Conservation (phyloP, 2,329 filamentous ascomycete species). For the Fusarium sp. region DNA sequence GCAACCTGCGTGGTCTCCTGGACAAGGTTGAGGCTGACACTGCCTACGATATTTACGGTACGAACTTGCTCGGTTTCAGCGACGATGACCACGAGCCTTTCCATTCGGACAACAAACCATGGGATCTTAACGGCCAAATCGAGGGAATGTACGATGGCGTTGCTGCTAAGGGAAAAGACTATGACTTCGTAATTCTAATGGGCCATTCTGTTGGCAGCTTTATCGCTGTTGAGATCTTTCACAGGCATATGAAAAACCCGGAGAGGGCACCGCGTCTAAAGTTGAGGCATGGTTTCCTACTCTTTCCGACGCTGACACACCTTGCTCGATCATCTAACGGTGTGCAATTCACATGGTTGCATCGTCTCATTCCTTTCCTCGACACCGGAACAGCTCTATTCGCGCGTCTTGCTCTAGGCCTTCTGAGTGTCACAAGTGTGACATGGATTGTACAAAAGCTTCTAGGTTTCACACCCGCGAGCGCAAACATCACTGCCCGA, state of each 20-base stretch:
- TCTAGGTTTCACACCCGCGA: constrained; percentile 63
- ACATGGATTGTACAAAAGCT: constrained; percentile 58
- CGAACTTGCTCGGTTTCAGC: constrained; percentile 70
- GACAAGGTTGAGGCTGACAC: constrained; percentile 56
- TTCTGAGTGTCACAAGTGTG: constrained; percentile 58
- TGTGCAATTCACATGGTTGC: constrained; percentile 54
- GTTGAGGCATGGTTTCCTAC: constrained; percentile 69
- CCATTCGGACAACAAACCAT: constrained; percentile 58
- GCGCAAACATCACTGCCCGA: constrained; percentile 63
- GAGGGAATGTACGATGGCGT: constrained; percentile 58
- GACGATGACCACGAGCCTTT: constrained; percentile 66
- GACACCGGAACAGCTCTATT: constrained; percentile 56
- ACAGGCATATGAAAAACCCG: constrained; percentile 63
- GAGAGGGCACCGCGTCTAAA: constrained; percentile 54
- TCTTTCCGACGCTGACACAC: constrained; percentile 82
- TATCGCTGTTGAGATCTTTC: constrained; percentile 76
- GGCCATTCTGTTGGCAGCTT: constrained; percentile 83
- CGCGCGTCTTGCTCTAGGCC: constrained; percentile 58
- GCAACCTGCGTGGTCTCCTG: constrained; percentile 67
- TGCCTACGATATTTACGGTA: constrained; percentile 68
- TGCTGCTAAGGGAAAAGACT: constrained; percentile 55
- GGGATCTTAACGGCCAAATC: constrained; percentile 68
- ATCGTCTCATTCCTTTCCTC: constrained; percentile 60
- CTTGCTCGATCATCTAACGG: constrained; percentile 75
- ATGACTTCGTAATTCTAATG: constrained; percentile 73